Evolutionary conservation across 73 alveolate genomes (phyloP), one percentile per base, ranked within the genome.

Genomic region (Blepharisma japonicum): DNA sequence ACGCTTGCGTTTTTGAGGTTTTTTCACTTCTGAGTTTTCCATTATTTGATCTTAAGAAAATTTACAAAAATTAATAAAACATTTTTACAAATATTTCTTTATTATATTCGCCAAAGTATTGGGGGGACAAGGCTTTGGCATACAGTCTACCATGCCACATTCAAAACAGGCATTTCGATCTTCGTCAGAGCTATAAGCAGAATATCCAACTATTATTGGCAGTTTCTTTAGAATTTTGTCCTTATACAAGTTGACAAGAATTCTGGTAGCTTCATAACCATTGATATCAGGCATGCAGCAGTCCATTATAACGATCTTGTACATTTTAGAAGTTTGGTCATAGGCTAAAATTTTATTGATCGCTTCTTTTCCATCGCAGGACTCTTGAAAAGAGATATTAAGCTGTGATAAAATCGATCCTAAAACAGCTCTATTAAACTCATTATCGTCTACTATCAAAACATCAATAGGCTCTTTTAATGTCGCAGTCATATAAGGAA

Each of bases 161-260:
- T 53, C 18, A 14, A n/a, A n/a, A 4, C 68, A 53, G 32, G 23
- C 23, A n/a, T 53, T 20, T n/a, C 18, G 32, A 53, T 53, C 68
- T 20, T 20, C 68, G 23, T n/a, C 68, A 53, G 18, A n/a, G 23
- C 23, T 53, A 53, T 53, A 53, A 53, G 68, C 68, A 53, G 68
- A n/a, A 53, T 53, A 53, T 14, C 32, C 68, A n/a, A 53, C 32
- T n/a, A 53, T 53, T 32, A 32, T 32, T 3, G 42, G 42, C 42
- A 32, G 42, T 3, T 32, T 32, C 42, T 32, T 32, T 32, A 32
- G 42, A n/a, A 20, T 14, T 3, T 20, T 20, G 2, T 53, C 18
- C 32, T 53, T n/a, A 20, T 53, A 14, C 23, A 53, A 20, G 3
- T 53, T 53, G 0, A 14, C 23, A n/a, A 53, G 18, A n/a, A n/a